Conservation (phyloP, 768 basidiomycete species). For the Tulasnella sp. region DNA sequence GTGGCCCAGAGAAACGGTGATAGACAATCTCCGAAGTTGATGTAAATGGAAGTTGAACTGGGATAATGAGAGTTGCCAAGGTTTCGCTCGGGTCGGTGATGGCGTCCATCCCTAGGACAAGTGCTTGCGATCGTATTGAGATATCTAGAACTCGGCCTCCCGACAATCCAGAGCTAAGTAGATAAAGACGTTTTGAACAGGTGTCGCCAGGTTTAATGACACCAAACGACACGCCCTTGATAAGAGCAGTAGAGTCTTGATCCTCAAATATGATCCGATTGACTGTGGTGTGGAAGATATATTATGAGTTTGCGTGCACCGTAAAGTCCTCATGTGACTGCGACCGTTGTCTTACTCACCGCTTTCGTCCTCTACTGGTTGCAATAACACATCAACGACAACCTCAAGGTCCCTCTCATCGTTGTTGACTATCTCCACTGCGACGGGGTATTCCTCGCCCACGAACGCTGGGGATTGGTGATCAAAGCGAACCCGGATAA, state of each 20-base stretch:
- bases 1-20: slow-evolving; percentile 32
- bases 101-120: slow-evolving; percentile 21
- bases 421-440: slow-evolving; percentile 54
- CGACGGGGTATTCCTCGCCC: slow-evolving; percentile 70
- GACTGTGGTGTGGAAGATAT: slow-evolving; percentile 34
- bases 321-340: not conserved
- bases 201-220: slow-evolving; percentile 47
- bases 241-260: slow-evolving; percentile 54
- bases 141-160: slow-evolving; percentile 73
- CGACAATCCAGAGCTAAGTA: slow-evolving; percentile 49
- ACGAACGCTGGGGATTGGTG: slow-evolving; percentile 64
- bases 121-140: slow-evolving; percentile 53
- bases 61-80: slow-evolving; percentile 54
- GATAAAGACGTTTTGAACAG: slow-evolving; percentile 49
- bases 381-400: slow-evolving; percentile 62
- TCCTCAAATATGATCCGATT: slow-evolving; percentile 45
- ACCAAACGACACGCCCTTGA: slow-evolving; percentile 66
- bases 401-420: slow-evolving; percentile 64
- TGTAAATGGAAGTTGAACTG: slow-evolving; percentile 53
- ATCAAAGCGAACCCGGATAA: slow-evolving; percentile 41
- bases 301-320: slow-evolving; percentile 23
- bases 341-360: not conserved
- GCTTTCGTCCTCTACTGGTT: slow-evolving; percentile 61
- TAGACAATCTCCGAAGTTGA: slow-evolving; percentile 47
- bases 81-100: slow-evolving; percentile 40